phyloP scores from a whole-genome alignment of 257 asterid genomes.

The Striga asiatica region DNA sequence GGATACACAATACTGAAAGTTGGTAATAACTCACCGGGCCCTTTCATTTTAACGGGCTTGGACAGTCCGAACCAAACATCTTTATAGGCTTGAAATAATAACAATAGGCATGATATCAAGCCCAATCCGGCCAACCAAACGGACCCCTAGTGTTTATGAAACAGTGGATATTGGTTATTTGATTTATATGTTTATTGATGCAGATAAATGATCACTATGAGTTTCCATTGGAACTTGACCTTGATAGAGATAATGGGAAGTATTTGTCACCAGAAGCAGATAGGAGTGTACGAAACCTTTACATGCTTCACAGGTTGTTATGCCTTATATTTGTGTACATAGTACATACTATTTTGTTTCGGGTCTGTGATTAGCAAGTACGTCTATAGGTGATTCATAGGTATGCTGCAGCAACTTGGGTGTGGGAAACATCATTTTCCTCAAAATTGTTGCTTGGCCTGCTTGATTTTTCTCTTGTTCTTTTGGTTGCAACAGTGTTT shows the following conservation, averaged over 20 bases:
- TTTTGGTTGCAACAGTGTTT: conserved; percentile 51
- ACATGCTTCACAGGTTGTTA: conserved; percentile 78
- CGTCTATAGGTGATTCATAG: neutral
- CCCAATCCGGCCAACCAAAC: too few species aligned
- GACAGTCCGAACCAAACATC: too few species aligned
- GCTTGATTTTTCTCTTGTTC: conserved; percentile 3
- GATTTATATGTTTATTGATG: conserved; percentile 4
- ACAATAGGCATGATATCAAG: too few species aligned
- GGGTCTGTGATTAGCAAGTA: neutral
- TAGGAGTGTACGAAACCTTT: conserved; percentile 78
- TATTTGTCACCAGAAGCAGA: conserved; percentile 88
- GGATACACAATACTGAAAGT: too few species aligned
- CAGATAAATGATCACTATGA: conserved; percentile 95
- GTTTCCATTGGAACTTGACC: conserved; percentile 86
- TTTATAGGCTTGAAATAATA: too few species aligned
- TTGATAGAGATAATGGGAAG: conserved; percentile 80
- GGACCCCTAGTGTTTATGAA: too few species aligned
- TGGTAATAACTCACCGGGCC: too few species aligned
- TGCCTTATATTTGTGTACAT: too few species aligned
- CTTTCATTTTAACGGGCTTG: too few species aligned
- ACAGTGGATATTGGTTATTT: conserved; percentile 6
- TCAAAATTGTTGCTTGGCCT: neutral
- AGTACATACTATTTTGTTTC: conserved; percentile 5
- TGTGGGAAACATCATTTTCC: neutral
- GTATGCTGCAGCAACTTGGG: neutral